These are phyloP conservation scores for Suhomyces sp. DNA, from an alignment of 805 yeast species.

Conservation along the genomic window DNA sequence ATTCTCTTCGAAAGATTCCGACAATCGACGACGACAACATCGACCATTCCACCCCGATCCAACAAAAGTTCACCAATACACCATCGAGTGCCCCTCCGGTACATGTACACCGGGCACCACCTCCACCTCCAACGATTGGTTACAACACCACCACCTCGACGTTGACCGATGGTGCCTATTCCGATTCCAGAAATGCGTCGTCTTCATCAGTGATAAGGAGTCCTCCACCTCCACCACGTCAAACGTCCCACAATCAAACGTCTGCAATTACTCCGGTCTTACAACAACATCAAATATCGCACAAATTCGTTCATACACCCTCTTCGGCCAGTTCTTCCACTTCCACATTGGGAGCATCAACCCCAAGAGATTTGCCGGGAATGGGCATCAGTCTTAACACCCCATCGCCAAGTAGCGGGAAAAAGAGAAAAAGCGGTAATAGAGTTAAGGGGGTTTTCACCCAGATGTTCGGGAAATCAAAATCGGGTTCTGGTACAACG, in stretches of 20 bases:
- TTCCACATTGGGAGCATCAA: conserved; percentile 10
- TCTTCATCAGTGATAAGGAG: conserved; percentile 24
- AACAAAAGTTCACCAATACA: background rate
- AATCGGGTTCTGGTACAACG: conserved; percentile 10
- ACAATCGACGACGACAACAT: conserved; percentile 36
- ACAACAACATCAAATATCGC: conserved; percentile 18
- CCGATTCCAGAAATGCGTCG: conserved; percentile 14
- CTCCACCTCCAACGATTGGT: background rate
- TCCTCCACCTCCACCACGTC: conserved; percentile 18
- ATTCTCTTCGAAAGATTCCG: conserved; percentile 28
- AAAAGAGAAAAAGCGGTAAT: conserved; percentile 44
- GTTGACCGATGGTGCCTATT: background rate
- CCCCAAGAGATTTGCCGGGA: conserved; percentile 28
- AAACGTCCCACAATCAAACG: conserved; percentile 22
- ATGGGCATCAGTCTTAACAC: conserved; percentile 11
- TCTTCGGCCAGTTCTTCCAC: conserved; percentile 15
- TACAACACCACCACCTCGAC: background rate
- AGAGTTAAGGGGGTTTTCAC: conserved; percentile 61
- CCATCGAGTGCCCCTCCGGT: background rate
- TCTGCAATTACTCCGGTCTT: conserved; percentile 32
- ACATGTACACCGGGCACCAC: background rate
- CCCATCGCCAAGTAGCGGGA: conserved; percentile 12
- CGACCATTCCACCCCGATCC: conserved; percentile 19
- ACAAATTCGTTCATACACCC: conserved; percentile 11
- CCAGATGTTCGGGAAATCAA: conserved; percentile 46